Evolutionary conservation across 2,329 filamentous ascomycete species (phyloP).

Genomic region (Pyricularia sp.): DNA sequence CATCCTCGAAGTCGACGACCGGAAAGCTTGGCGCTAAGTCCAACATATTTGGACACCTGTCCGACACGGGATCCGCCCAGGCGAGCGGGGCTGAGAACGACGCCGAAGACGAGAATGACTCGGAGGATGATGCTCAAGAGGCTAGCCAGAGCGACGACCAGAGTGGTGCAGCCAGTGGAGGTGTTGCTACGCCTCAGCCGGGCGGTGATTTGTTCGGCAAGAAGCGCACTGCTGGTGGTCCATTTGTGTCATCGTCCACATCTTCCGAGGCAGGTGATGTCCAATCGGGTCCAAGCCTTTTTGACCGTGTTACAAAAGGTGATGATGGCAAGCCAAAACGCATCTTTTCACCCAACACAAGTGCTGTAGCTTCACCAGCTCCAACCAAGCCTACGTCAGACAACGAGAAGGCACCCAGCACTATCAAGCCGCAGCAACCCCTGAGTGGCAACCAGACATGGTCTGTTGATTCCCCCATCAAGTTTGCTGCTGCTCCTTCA

Average conservation of each 20-base stretch:
- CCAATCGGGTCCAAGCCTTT: slow-evolving; percentile 38
- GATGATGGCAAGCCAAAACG: slow-evolving; percentile 40
- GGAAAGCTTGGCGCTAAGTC: slow-evolving; percentile 8
- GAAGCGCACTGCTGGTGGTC: slow-evolving; percentile 13
- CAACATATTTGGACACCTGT: slow-evolving; percentile 54
- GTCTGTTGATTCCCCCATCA: slow-evolving; percentile 42
- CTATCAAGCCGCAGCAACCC: slow-evolving; percentile 25
- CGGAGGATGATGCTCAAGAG: slow-evolving; percentile 36
- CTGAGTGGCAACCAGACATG: slow-evolving; percentile 33
- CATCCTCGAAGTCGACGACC: slow-evolving; percentile 23
- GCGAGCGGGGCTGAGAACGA: slow-evolving; percentile 39
- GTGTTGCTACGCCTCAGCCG: slow-evolving; percentile 30
- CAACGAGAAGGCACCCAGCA: slow-evolving; percentile 34
- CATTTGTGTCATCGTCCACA: slow-evolving; percentile 22
- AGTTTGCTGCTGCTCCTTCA: slow-evolving; percentile 31
- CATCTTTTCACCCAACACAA: slow-evolving; percentile 21
- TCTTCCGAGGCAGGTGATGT: slow-evolving; percentile 33
- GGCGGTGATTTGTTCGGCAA: slow-evolving; percentile 21
- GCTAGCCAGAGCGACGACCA: slow-evolving; percentile 32
- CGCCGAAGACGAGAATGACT: slow-evolving; percentile 30
- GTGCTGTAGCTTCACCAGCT: slow-evolving; percentile 14
- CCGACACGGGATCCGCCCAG: slow-evolving; percentile 44
- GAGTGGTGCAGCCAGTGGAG: slow-evolving; percentile 30
- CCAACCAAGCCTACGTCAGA: slow-evolving; percentile 18
- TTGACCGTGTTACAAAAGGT: slow-evolving; percentile 44